Percentiles rank a stretch among this genome's conserved stretches.
These are phyloP conservation scores for Rhodofomes roseus DNA, from an alignment of 1,284 basidiomycete genomes.

Conservation along the genomic window DNA sequence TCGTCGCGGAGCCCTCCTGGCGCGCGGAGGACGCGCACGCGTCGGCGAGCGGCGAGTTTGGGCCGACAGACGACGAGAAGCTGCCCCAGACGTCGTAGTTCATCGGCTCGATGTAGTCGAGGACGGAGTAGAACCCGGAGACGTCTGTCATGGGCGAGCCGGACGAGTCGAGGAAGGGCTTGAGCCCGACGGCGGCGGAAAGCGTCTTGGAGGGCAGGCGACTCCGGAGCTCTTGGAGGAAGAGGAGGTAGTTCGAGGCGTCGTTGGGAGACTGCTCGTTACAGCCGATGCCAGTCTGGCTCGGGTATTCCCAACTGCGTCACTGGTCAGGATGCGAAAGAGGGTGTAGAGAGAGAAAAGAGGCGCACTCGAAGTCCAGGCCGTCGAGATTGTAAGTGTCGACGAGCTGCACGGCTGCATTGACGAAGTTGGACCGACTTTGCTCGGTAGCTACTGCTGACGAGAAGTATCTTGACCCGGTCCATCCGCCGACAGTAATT, in stretches of 20 bases:
- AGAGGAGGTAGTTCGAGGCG: slow-evolving; percentile 53
- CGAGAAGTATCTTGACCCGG: slow-evolving; percentile 77
- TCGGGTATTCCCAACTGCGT: slow-evolving; percentile 84
- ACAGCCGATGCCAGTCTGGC: slow-evolving; percentile 58
- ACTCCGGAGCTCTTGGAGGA: slow-evolving; percentile 49
- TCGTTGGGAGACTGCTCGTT: slow-evolving; percentile 63
- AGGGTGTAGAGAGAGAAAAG: background rate
- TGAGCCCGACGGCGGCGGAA: slow-evolving; percentile 53
- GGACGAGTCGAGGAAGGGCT: slow-evolving; percentile 49
- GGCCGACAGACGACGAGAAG: slow-evolving; percentile 45
- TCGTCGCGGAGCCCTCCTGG: slow-evolving; percentile 59
- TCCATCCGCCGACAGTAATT: slow-evolving; percentile 87
- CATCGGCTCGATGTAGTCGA: slow-evolving; percentile 73
- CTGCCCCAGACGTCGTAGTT: slow-evolving; percentile 71
- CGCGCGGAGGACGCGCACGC: slow-evolving; percentile 50
- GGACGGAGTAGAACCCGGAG: slow-evolving; percentile 49
- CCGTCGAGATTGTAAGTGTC: slow-evolving; percentile 71
- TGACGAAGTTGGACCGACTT: slow-evolving; percentile 66
- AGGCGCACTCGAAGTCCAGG: slow-evolving; percentile 79
- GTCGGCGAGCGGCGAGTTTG: slow-evolving; percentile 69
- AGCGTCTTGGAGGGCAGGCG: slow-evolving; percentile 33
- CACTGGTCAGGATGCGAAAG: no score
- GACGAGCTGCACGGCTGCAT: slow-evolving; percentile 60
- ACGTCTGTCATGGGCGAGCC: slow-evolving; percentile 56
- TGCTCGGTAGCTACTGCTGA: slow-evolving; percentile 56